Evolutionary conservation across 129 eudicot genomes (phyloP), one percentile per base, ranked within the genome.

Genomic region (Lactuca sativa): DNA sequence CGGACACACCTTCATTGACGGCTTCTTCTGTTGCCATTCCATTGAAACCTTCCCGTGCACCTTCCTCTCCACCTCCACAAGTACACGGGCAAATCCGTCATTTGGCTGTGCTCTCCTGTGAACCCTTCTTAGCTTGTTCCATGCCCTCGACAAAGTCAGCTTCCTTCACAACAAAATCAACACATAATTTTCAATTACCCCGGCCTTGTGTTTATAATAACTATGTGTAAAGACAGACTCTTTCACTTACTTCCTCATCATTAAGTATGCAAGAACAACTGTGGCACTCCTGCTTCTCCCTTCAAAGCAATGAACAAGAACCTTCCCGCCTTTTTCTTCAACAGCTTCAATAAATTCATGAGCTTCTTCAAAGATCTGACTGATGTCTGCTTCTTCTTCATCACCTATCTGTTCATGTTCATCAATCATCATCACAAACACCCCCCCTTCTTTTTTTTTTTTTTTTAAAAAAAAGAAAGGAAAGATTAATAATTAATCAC

Each of bases 241-340:
- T 25, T 9, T 34, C 15, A 69, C 95, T 85, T 82, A 90, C 97
- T 90, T 90, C 66, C 84, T 87, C 41, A 82, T 85, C 97, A 95
- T 95, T 51, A 95, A 72, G 84, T 90, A 95, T 30, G 96, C 97
- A 62, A 95, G 95, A 78, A 95, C 95, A 14, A 85, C 76, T 4
- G 99, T 95, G 31, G 97, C 99, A 68, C 99, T 95, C 71, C 97
- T 82, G 74, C 99, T 95, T 85, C 85, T 87, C 64, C 99, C 99
- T 90, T 95, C 99, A 70, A 95, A 95, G 80, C 99, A 95, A 68
- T 95, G 99, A 71, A 95, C 99, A 78, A 95, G 69, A 80, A 95
- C 97, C 79, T 95, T 90, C 59, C 97, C 93, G 9, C 96, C 93
- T 55, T 71, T 72, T 76, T 81, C 66, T 73, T 90, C 99, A 55